These are phyloP conservation scores for Mallotus repandus DNA, from an alignment of 441 rosid genomes.

Conservation along the genomic window DNA sequence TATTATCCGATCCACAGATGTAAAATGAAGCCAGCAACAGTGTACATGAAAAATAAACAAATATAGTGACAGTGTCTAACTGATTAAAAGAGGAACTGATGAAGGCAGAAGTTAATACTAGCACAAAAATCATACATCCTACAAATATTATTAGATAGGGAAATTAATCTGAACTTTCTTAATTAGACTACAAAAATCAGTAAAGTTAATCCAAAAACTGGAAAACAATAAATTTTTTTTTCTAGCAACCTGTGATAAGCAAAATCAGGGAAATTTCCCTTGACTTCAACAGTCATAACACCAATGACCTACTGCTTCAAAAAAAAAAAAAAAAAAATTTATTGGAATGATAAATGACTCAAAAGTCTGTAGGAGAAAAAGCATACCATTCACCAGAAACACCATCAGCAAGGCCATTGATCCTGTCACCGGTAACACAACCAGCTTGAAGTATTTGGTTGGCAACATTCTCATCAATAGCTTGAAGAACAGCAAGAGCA, in stretches of 20 bases:
- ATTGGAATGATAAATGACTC: not conserved
- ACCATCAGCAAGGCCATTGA: slow-evolving; percentile 34
- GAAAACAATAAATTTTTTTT: no score
- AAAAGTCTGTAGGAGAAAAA: not conserved
- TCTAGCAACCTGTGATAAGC: not conserved
- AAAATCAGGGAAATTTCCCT: no score
- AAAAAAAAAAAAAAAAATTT: not conserved
- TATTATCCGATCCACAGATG: no score
- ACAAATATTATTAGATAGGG: no score
- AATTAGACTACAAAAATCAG: no score
- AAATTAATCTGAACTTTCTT: no score
- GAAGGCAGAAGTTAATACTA: no score
- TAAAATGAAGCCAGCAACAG: no score
- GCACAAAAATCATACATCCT: no score
- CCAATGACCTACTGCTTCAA: not conserved
- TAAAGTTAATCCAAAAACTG: not conserved
- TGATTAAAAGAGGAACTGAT: no score
- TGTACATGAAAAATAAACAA: no score
- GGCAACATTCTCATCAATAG: slow-evolving; percentile 22
- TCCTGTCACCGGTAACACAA: slow-evolving; percentile 32
- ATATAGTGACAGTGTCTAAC: no score
- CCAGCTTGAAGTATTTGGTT: slow-evolving; percentile 23
- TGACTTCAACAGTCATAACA: not conserved
- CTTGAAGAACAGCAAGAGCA: slow-evolving; percentile 25
- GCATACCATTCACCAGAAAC: slow-evolving; percentile 20